Percentiles rank a stretch among this genome's conserved stretches.
phyloP scores from a whole-genome alignment of 1,284 basidiomycete species.

The Schizophyllum amplum region DNA sequence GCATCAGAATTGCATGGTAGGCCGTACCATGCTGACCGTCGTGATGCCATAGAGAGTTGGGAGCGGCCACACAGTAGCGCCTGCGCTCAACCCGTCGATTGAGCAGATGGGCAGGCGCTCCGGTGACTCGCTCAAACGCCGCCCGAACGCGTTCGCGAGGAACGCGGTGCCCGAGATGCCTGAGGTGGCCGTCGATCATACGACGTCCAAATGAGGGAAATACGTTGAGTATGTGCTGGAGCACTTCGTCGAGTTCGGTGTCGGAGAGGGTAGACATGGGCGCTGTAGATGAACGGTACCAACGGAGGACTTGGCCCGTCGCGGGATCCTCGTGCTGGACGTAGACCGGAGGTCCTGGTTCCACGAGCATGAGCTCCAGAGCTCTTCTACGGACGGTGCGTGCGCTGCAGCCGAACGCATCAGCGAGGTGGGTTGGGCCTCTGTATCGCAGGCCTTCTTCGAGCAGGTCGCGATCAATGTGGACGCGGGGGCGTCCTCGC shows the following conservation, averaged over 20 bases:
- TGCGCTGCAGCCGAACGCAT: slow-evolving; percentile 1
- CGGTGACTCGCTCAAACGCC: slow-evolving; percentile 3
- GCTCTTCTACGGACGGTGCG: neutral
- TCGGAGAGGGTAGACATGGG: slow-evolving; percentile 6
- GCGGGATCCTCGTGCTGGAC: neutral
- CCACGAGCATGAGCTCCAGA: neutral
- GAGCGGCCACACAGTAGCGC: slow-evolving; percentile 13
- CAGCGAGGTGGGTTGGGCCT: slow-evolving; percentile 11
- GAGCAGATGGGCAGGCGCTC: slow-evolving; percentile 5
- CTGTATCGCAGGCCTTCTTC: slow-evolving; percentile 13
- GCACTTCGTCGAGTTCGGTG: slow-evolving; percentile 10
- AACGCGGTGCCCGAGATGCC: slow-evolving; percentile 2
- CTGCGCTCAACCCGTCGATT: slow-evolving; percentile 4
- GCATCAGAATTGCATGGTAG: neutral
- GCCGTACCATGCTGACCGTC: slow-evolving; percentile 18
- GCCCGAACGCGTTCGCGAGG: slow-evolving; percentile 3
- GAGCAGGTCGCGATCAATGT: slow-evolving; percentile 18
- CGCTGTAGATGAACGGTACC: neutral
- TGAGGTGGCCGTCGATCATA: slow-evolving; percentile 5
- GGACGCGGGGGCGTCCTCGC: slow-evolving; percentile 15
- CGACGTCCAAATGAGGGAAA: slow-evolving; percentile 6
- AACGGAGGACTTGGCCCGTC: neutral
- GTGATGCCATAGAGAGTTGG: slow-evolving; percentile 19
- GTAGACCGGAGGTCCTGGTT: neutral
- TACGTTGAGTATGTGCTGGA: neutral